These are phyloP conservation scores for Tetrahymena borealis DNA, from an alignment of 73 alveolate genomes.

Conservation along the genomic window DNA sequence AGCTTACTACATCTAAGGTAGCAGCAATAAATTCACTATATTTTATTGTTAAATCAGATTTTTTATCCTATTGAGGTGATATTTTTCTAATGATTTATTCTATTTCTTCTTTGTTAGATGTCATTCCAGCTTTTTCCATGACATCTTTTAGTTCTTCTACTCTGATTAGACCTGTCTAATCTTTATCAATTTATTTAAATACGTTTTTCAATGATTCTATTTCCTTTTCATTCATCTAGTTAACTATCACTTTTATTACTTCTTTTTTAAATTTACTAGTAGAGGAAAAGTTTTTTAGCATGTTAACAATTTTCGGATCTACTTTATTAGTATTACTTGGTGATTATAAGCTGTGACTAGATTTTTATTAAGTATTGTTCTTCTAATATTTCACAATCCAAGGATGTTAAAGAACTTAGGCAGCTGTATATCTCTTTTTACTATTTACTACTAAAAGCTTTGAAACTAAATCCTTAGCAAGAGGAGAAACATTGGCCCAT, in stretches of 20 bases:
- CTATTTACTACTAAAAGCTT: slow-evolving; percentile 50
- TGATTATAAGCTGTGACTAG: background rate
- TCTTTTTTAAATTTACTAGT: background rate
- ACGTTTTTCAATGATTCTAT: background rate
- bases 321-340: background rate
- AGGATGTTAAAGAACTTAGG: slow-evolving; percentile 51
- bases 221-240: background rate
- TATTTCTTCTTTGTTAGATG: background rate
- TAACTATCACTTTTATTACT: background rate
- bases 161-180: background rate
- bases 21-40: background rate
- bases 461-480: slow-evolving; percentile 53
- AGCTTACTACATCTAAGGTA: background rate
- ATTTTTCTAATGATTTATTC: background rate
- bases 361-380: background rate
- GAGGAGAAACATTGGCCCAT: background rate
- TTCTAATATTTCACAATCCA: slow-evolving; percentile 5
- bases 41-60: background rate
- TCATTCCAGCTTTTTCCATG: background rate
- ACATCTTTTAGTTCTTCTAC: background rate
- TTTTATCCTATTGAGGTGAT: background rate
- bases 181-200: background rate
- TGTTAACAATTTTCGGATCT: background rate
- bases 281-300: background rate
- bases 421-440: slow-evolving; percentile 56